Percentiles rank a stretch among this genome's conserved stretches.
These are phyloP conservation scores for Ophiostoma montium DNA, from an alignment of 2,329 filamentous ascomycete genomes.

Conservation along the genomic window DNA sequence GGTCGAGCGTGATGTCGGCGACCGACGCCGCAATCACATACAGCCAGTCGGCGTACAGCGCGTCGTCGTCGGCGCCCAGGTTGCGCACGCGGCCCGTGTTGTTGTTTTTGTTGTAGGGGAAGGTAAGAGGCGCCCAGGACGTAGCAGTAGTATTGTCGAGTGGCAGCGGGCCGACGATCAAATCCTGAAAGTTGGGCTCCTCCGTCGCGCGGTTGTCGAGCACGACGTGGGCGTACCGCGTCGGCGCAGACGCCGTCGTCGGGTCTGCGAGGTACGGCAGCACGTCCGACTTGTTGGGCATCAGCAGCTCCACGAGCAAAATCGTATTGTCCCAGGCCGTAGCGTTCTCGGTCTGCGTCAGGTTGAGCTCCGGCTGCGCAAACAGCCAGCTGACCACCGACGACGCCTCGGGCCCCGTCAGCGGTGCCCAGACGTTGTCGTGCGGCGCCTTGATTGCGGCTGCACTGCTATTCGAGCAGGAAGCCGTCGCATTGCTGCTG, in stretches of 20 bases:
- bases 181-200: constrained; percentile 26
- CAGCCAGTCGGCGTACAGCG: constrained; percentile 21
- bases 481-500: too few species aligned
- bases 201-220: constrained; percentile 26
- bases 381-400: constrained; percentile 26
- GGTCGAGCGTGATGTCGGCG: constrained; percentile 30
- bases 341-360: constrained; percentile 22
- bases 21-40: constrained; percentile 19
- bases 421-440: constrained; percentile 26
- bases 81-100: constrained; percentile 26
- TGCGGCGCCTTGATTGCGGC: constrained; percentile 23
- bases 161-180: constrained; percentile 35
- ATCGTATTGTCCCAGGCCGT: constrained; percentile 24
- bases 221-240: constrained; percentile 29
- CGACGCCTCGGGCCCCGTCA: constrained; percentile 25
- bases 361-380: constrained; percentile 24
- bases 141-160: constrained; percentile 25
- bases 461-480: constrained; percentile 10
- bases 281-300: constrained; percentile 35
- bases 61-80: constrained; percentile 24
- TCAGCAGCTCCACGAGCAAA: constrained; percentile 24
- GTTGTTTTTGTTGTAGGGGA: constrained; percentile 26
- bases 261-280: constrained; percentile 27
- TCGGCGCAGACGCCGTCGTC: constrained; percentile 18
- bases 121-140: constrained; percentile 25